These are phyloP conservation scores for Moricandia moricandioides DNA, from an alignment of 345 rosid species.

Conservation along the genomic window DNA sequence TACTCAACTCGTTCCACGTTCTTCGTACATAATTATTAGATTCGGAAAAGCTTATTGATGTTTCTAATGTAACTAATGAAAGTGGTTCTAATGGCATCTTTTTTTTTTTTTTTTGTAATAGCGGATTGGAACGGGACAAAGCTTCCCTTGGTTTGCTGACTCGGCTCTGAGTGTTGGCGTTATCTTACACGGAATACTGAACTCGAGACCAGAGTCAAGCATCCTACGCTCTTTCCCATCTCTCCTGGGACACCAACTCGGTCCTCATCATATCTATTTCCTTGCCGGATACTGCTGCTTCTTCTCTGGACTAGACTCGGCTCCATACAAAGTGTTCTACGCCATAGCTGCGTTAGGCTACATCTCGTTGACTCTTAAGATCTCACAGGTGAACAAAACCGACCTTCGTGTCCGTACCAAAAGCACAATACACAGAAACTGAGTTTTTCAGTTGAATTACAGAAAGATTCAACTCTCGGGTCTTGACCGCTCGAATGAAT, in stretches of 20 bases:
- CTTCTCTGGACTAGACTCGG: constrained; percentile 69
- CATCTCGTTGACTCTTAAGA: constrained; percentile 47
- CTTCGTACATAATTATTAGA: neutral
- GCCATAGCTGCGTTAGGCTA: constrained; percentile 72
- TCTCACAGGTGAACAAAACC: constrained; percentile 54
- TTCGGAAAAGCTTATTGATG: neutral
- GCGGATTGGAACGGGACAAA: constrained; percentile 79
- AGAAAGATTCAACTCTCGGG: neutral
- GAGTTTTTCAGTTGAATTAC: constrained; percentile 1
- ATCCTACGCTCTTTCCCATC: constrained; percentile 48
- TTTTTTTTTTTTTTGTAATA: constrained; percentile 39
- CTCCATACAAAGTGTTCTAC: constrained; percentile 73
- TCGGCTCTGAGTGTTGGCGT: constrained; percentile 67
- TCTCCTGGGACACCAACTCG: constrained; percentile 45
- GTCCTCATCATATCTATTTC: constrained; percentile 51
- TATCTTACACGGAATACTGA: constrained; percentile 63
- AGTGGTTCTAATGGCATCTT: neutral
- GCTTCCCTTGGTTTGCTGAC: constrained; percentile 79
- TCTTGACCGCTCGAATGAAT: neutral
- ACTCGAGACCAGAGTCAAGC: constrained; percentile 59
- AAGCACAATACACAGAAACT: constrained; percentile 82
- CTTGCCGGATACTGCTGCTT: constrained; percentile 70
- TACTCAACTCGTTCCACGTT: constrained; percentile 34
- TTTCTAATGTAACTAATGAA: neutral
- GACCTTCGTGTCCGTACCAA: constrained; percentile 53